phyloP scores from a whole-genome alignment of 208 protist genomes.

The Leishmania gerbilli region DNA sequence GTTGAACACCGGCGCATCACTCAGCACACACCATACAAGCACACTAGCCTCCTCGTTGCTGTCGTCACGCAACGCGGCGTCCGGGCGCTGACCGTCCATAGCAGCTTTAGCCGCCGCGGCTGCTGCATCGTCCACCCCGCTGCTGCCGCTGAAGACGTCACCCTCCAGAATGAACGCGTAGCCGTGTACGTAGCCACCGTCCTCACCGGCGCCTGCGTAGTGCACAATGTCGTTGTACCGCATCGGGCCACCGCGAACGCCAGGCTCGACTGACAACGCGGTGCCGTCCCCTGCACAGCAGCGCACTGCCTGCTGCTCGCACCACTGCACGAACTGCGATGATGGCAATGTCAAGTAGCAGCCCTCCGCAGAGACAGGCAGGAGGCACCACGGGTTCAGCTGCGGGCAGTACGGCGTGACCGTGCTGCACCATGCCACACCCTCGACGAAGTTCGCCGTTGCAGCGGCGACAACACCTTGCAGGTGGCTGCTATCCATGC shows the following conservation, averaged over 20 bases:
- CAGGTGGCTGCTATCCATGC: conserved; percentile 1
- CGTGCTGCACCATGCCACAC: conserved; percentile 22
- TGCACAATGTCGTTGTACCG: conserved; percentile 30
- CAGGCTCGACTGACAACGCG: conserved; percentile 2
- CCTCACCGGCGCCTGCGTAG: conserved; percentile 20
- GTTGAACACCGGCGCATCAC: conserved; percentile 50
- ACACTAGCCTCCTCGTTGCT: conserved; percentile 26
- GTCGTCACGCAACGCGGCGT: background rate
- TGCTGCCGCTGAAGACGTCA: conserved; percentile 15
- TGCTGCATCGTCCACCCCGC: background rate
- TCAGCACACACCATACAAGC: conserved; percentile 51
- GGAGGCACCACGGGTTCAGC: conserved; percentile 39
- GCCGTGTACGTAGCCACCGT: conserved; percentile 51
- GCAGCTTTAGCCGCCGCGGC: background rate
- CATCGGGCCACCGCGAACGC: conserved; percentile 27
- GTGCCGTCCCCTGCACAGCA: conserved; percentile 13
- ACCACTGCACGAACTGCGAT: conserved; percentile 33
- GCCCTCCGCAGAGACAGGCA: conserved; percentile 55
- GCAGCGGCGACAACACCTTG: conserved; percentile 22
- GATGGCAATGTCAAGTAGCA: conserved; percentile 69
- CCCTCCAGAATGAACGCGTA: conserved; percentile 44
- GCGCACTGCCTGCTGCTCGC: conserved; percentile 25
- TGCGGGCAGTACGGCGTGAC: conserved; percentile 9
- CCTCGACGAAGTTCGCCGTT: conserved; percentile 28
- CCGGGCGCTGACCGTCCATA: conserved; percentile 1